These are phyloP conservation scores for Amanita phalloides DNA, from an alignment of 768 basidiomycete genomes.

Conservation along the genomic window DNA sequence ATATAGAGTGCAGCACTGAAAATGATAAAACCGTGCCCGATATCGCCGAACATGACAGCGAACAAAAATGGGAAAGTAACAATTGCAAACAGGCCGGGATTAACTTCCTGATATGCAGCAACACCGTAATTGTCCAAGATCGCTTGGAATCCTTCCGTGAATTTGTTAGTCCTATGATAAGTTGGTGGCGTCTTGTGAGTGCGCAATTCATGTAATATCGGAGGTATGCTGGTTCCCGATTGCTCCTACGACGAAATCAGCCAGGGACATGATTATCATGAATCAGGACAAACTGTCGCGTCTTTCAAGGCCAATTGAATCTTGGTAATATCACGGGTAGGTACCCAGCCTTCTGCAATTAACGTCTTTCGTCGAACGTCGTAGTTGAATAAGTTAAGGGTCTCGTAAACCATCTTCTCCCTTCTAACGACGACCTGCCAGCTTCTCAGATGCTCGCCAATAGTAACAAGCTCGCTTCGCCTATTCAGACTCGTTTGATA, in stretches of 20 bases:
- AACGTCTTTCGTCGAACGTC: conserved; percentile 90
- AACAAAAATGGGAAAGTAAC: conserved; percentile 97
- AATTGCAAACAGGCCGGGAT: conserved; percentile 88
- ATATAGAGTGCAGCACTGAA: conserved; percentile 68
- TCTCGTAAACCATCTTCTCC: conserved; percentile 95
- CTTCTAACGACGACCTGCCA: conserved; percentile 94
- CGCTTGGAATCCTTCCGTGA: conserved; percentile 93
- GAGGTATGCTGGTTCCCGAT: conserved; percentile 85
- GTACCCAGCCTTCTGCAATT: conserved; percentile 97
- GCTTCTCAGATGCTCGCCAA: conserved; percentile 75
- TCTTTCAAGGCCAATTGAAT: conserved; percentile 84
- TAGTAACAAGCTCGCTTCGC: conserved; percentile 68
- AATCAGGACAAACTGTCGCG: conserved; percentile 54
- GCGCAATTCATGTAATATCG: conserved; percentile 82
- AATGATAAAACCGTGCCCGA: conserved; percentile 89
- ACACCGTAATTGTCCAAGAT: conserved; percentile 98
- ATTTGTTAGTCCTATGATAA: conserved; percentile 89
- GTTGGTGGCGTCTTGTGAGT: conserved; percentile 93
- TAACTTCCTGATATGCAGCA: conserved; percentile 91
- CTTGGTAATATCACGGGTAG: conserved; percentile 77
- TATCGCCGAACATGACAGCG: conserved; percentile 99
- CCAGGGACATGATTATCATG: background rate
- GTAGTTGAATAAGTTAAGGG: conserved; percentile 91
- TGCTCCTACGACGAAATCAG: conserved; percentile 48
- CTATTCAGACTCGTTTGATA: conserved; percentile 84